Percentiles rank a stretch among this genome's conserved stretches.
Evolutionary conservation across 352 stramenopile genomes (phyloP).

Genomic region (Phytophthora chlamydospora): DNA sequence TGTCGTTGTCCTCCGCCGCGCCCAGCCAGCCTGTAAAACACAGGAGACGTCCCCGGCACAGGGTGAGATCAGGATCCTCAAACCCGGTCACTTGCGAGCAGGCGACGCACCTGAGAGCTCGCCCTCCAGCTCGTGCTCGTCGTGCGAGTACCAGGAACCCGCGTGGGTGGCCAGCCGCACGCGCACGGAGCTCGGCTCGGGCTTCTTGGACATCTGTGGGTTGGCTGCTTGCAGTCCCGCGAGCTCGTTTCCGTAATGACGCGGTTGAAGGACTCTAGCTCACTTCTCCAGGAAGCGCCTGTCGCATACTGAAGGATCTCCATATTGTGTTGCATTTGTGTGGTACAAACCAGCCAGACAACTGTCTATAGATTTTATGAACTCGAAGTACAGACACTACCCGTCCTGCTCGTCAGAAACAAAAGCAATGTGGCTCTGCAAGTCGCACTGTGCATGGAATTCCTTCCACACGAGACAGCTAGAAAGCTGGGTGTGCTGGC

Average conservation of each 20-base stretch:
- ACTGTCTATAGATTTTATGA: no score
- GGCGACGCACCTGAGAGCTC: slow-evolving; percentile 57
- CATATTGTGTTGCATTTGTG: no score
- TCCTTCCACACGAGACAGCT: no score
- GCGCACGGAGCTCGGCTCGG: slow-evolving; percentile 44
- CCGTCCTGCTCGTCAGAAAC: no score
- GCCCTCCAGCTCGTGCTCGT: slow-evolving; percentile 59
- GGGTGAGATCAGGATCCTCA: slow-evolving; percentile 2
- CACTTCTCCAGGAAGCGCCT: no score
- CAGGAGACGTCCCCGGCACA: slow-evolving; percentile 14
- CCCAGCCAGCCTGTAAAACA: slow-evolving; percentile 61
- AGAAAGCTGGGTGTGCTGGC: no score
- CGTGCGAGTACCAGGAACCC: slow-evolving; percentile 84
- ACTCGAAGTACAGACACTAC: no score
- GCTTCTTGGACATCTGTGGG: slow-evolving; percentile 40
- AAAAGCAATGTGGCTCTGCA: no score
- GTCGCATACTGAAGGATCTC: no score
- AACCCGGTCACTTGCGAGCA: neutral
- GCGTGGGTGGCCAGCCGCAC: slow-evolving; percentile 78
- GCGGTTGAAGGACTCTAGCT: neutral
- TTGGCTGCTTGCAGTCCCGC: slow-evolving; percentile 16
- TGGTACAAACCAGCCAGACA: no score
- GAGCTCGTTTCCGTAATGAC: slow-evolving; percentile 15
- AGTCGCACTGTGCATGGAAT: no score
- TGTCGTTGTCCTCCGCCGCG: slow-evolving; percentile 41